Percentiles rank a stretch among this genome's conserved stretches.
Conservation (phyloP, 306 rosid genomes). For the Lathyrus aphaca region DNA sequence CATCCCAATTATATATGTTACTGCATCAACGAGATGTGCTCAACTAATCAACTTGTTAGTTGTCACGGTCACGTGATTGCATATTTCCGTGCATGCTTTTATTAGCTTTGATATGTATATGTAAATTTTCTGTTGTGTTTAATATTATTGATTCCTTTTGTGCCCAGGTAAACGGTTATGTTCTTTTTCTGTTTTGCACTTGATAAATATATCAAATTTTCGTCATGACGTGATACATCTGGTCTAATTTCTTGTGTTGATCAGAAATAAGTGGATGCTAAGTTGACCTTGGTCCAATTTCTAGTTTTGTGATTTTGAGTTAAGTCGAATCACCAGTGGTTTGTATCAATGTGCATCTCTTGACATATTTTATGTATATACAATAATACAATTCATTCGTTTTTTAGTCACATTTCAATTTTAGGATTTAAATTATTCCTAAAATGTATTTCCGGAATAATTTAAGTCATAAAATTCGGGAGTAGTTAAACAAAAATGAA, state of each 20-base stretch:
- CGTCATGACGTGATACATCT: background rate
- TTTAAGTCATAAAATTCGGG: no score
- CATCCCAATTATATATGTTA: constrained; percentile 19
- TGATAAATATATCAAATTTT: background rate
- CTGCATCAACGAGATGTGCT: constrained; percentile 18
- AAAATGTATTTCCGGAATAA: no score
- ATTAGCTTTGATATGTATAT: constrained; percentile 34
- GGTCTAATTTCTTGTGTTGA: background rate
- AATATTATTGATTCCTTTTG: constrained; percentile 11
- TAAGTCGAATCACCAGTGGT: no score
- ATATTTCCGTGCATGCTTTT: constrained; percentile 5
- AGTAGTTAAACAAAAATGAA: no score
- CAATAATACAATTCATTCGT: no score
- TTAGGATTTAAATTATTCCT: no score
- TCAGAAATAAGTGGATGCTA: background rate
- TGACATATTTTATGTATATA: no score
- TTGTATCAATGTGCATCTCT: no score
- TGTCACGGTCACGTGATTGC: constrained; percentile 13
- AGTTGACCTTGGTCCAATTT: background rate
- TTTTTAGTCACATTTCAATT: no score
- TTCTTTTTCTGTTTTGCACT: background rate
- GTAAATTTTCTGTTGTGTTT: constrained; percentile 30
- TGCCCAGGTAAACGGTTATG: constrained; percentile 10
- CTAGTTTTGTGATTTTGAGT: background rate
- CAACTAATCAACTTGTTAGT: constrained; percentile 1